Base-by-base conservation (phyloP, 345 rosid species). In the Moricandia arvensis region DNA sequence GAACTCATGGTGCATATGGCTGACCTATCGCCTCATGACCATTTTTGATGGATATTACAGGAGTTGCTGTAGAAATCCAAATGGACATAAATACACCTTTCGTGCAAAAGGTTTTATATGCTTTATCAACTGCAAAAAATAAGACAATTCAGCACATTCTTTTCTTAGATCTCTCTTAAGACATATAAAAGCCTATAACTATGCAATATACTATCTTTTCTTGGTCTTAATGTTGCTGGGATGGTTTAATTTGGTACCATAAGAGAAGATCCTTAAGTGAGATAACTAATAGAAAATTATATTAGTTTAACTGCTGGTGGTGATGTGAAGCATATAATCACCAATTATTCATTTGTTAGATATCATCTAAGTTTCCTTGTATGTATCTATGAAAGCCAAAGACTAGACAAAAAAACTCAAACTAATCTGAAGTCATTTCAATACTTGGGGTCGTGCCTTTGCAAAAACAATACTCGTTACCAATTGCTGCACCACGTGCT, bases 81-180 rank as follows among this genome's bases (percentile, higher is more conserved):
- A 86, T 80, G 87, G 89, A 89, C 85, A 87, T 84, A n/a, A 86
- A 76, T 69, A 91, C 93, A 13, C 89, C 91, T 80, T 89, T 91
- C 59, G 94, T 91, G 79, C 88, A 69, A 47, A 89, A 91, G 98
- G 96, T 94, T 81, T 72, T 13, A 74, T 68, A 49, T 54, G 55
- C 9, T 16, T 49, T 18, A 16, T 83, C 37, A 7, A 33, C 18
- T 67, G 43, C 33, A 72, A 59, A 27, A 29, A 41, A 51, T 67
- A 29, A 51, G 24, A 21, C 24, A 21, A 21, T 21, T 21, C 24
- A 21, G 24, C 24, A 21, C 24, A 21, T 21, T 21, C 24, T 21
- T 21, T 21, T 21, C 24, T 21, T 21, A 21, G 24, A 0, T 21
- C 24, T 21, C 24, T 21, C 24, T 34, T 33, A 65, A 59, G 16